Evolutionary conservation across 1,139 yeast species (phyloP).

Genomic region (Blastobotrys ciferrii): DNA sequence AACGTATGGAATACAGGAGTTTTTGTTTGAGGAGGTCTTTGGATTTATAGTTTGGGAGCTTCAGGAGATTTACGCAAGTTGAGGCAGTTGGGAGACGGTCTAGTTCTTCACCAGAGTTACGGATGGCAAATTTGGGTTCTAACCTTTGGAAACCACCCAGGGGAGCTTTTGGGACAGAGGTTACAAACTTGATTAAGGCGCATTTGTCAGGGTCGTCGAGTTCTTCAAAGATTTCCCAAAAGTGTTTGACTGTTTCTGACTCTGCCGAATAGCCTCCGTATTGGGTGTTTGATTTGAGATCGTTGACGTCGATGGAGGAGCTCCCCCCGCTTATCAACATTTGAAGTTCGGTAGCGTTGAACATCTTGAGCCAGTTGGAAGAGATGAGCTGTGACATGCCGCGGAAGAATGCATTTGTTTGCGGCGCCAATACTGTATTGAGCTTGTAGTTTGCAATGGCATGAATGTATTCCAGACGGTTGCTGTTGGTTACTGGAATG

Average conservation of each 20-base stretch:
- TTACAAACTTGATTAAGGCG: conserved; percentile 76
- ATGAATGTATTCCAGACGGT: conserved; percentile 72
- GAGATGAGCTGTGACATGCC: conserved; percentile 72
- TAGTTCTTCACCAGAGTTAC: conserved; percentile 55
- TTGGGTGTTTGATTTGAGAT: conserved; percentile 60
- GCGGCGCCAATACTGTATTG: conserved; percentile 58
- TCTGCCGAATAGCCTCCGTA: conserved; percentile 65
- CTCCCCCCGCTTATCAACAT: conserved; percentile 83
- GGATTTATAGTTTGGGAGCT: conserved; percentile 75
- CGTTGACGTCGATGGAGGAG: conserved; percentile 64
- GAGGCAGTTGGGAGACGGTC: conserved; percentile 84
- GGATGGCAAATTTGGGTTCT: conserved; percentile 75
- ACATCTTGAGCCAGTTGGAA: conserved; percentile 77
- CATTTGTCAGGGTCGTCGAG: conserved; percentile 60
- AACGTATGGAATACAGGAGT: conserved; percentile 69
- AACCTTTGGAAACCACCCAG: conserved; percentile 77
- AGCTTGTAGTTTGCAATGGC: conserved; percentile 77
- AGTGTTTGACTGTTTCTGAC: conserved; percentile 51
- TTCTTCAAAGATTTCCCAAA: conserved; percentile 71
- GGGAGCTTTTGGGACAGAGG: conserved; percentile 91
- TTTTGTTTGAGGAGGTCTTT: conserved; percentile 58
- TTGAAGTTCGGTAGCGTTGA: conserved; percentile 79
- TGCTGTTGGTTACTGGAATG: conserved; percentile 55
- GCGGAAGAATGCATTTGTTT: conserved; percentile 60
- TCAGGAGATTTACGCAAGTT: conserved; percentile 85